A percentile compares a stretch with the other conserved stretches of the same genome.
These are phyloP conservation scores for Plantago rigida DNA, from an alignment of 305 asterid species.

Conservation along the genomic window DNA sequence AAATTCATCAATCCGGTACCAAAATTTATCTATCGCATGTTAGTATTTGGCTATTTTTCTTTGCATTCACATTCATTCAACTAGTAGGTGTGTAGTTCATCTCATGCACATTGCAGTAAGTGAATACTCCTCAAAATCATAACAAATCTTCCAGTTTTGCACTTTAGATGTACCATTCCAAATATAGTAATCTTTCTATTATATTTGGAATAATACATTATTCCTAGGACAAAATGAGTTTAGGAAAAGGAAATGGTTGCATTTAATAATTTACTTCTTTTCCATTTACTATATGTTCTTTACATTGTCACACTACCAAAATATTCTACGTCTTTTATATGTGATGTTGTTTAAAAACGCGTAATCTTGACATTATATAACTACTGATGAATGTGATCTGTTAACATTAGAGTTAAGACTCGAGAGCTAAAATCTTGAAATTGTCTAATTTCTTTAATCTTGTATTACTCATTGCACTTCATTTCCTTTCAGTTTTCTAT, in stretches of 20 bases:
- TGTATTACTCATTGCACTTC: background rate
- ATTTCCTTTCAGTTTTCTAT: background rate
- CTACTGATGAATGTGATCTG: too few relatives aligned
- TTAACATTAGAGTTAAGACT: too few relatives aligned
- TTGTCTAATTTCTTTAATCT: background rate
- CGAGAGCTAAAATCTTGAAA: background rate
- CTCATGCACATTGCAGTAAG: conserved; percentile 16
- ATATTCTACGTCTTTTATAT: background rate
- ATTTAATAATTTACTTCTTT: background rate
- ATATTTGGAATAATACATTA: too few relatives aligned
- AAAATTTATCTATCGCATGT: too few relatives aligned
- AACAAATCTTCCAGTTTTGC: background rate
- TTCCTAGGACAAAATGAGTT: too few relatives aligned
- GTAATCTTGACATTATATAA: background rate
- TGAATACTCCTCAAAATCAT: background rate
- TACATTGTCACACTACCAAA: conserved; percentile 10
- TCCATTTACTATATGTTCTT: conserved; percentile 11
- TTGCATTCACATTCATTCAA: too few relatives aligned
- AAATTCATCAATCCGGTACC: too few relatives aligned
- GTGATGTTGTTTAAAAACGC: background rate
- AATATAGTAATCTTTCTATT: background rate
- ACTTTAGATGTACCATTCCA: too few relatives aligned
- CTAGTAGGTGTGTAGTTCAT: too few relatives aligned
- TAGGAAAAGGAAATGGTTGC: too few relatives aligned
- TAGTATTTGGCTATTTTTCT: too few relatives aligned